Evolutionary conservation across 1,284 basidiomycete genomes (phyloP), one percentile per base, ranked within the genome.

Genomic region (Amylostereum areolatum): DNA sequence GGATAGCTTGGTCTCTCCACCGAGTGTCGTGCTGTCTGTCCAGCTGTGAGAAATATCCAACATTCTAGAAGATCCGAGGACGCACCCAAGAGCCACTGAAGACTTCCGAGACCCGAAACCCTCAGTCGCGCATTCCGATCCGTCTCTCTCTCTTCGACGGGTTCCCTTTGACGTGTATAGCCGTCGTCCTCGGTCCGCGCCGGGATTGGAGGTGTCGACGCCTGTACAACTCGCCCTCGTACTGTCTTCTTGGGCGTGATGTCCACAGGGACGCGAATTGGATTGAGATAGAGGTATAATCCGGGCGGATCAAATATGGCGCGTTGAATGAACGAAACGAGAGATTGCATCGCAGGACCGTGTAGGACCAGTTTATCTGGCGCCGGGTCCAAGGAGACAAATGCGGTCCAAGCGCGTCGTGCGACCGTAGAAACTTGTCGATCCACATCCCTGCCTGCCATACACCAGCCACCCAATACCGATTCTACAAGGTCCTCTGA

Each of bases 391-490:
- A 55, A 41, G 4, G 62, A 60, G 30, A 83, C 58, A 32, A 70
- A 62, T 5, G 70, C 63, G 10, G 64, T 65, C 86, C 87, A 90
- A 9, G 80, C 72, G 47, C 71, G 72, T 11, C 65, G 62, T 0
- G 83, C 82, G 12, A 70, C 62, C 1, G 63, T 58, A 2, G 81
- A 66, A 12, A 92, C 83, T 3, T 70, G 66, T 12, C 83, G 74
- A 59, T 93, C 92, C 25, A 81, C 66, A 57, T 95, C 92, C 61
- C 86, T 77, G 18, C 81, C 75, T 2, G 82, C 73, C 56, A 92
- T 75, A 51, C 74, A 80, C 92, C 92, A 96, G 5, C 88, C 80
- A 0, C 91, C 93, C 1, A 95, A 66, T 31, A 94, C 73, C 35
- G 75, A 77, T 43, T 87, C 78, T n/a, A 80, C 65, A 56, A 92